Evolutionary conservation across 2,329 filamentous ascomycete species (phyloP).

Genomic region (Chaetomiaceae sp.): DNA sequence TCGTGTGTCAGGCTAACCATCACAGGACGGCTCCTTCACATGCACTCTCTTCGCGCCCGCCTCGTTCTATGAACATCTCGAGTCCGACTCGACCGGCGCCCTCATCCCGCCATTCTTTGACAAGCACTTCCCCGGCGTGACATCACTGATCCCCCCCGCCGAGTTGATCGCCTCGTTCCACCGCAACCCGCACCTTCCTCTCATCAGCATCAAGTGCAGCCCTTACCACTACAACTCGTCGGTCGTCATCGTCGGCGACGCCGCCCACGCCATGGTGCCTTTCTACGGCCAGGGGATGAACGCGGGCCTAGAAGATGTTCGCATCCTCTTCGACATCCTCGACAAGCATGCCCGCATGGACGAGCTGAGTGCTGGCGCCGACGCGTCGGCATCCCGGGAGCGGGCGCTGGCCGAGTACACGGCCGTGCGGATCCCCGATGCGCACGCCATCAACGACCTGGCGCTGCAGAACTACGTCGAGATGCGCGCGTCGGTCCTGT

Average conservation of each 20-base stretch:
- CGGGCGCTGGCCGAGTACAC: conserved; percentile 75
- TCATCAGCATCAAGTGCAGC: conserved; percentile 89
- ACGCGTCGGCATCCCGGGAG: conserved; percentile 56
- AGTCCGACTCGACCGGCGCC: conserved; percentile 48
- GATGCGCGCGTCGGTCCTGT: conserved; percentile 84
- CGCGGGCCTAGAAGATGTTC: conserved; percentile 88
- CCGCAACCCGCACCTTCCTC: conserved; percentile 79
- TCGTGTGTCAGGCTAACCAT: conserved; percentile 12
- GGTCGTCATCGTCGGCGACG: conserved; percentile 84
- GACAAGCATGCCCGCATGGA: conserved; percentile 53
- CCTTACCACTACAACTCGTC: conserved; percentile 77
- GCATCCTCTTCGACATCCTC: conserved; percentile 76
- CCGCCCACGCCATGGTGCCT: conserved; percentile 95
- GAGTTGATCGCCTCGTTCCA: conserved; percentile 71
- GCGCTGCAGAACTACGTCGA: conserved; percentile 89
- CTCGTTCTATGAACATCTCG: conserved; percentile 62
- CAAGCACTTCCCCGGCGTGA: conserved; percentile 80
- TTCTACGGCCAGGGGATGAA: conserved; percentile 99
- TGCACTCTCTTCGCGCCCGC: conserved; percentile 88
- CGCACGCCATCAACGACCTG: conserved; percentile 86
- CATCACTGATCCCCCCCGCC: conserved; percentile 60
- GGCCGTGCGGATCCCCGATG: conserved; percentile 66
- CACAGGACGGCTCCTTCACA: conserved; percentile 80
- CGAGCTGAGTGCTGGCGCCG: conserved; percentile 40
- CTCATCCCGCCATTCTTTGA: conserved; percentile 70